Evolutionary conservation across 1,139 yeast genomes (phyloP).

Genomic region (Protomyces arabidopsidicola): DNA sequence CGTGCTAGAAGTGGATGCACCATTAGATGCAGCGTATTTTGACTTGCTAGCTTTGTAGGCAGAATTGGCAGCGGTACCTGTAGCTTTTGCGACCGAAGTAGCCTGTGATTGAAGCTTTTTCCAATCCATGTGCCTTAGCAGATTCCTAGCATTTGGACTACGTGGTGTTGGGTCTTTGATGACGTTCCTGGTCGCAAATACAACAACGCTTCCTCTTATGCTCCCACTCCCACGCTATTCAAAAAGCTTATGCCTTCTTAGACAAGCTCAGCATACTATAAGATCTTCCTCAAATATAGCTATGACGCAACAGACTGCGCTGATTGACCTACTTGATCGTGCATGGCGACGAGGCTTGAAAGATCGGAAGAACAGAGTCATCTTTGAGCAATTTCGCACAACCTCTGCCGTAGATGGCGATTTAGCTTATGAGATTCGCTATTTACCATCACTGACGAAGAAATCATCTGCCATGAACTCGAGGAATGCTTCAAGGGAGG

Average conservation of each 20-base stretch:
- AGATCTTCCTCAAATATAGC: too few relatives aligned
- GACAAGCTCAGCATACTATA: too few relatives aligned
- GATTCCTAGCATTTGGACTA: neutral
- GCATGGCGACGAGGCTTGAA: neutral
- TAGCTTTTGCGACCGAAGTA: neutral
- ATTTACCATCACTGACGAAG: conserved; percentile 16
- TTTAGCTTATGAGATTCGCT: conserved; percentile 14
- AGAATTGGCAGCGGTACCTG: neutral
- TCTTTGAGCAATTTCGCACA: neutral
- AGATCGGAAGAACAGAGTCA: neutral
- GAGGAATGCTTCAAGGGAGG: conserved; percentile 9
- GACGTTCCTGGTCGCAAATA: too few relatives aligned
- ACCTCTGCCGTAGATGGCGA: neutral
- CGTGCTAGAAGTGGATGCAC: neutral
- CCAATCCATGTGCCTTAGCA: neutral
- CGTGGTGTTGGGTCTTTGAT: too few relatives aligned
- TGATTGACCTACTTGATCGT: neutral
- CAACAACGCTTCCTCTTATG: too few relatives aligned
- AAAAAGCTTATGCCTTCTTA: too few relatives aligned
- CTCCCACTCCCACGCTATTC: too few relatives aligned
- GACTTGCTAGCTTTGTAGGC: neutral
- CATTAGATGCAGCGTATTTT: neutral
- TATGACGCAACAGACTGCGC: neutral
- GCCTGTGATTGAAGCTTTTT: neutral
- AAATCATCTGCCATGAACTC: conserved; percentile 6